phyloP scores from a whole-genome alignment of 2,329 filamentous ascomycete genomes.

The Colletotrichum falcatum region DNA sequence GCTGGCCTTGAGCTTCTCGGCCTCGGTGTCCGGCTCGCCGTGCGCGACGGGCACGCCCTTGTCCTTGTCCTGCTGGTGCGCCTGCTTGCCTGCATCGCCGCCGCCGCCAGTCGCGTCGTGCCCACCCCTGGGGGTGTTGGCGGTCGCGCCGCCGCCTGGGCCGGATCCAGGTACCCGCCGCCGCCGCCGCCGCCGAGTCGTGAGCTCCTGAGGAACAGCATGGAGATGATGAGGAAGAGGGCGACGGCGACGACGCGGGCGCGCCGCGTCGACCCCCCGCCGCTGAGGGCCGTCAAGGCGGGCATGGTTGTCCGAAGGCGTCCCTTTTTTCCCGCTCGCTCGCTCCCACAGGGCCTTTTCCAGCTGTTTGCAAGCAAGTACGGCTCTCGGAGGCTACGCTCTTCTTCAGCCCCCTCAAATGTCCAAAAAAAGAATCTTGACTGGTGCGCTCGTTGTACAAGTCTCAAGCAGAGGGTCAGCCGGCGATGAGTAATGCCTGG shows the following conservation, averaged over 20 bases:
- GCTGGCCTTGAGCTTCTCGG: conserved; percentile 28
- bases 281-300: conserved; percentile 26
- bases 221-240: conserved; percentile 19
- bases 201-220: conserved; percentile 26
- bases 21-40: conserved; percentile 26
- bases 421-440: neutral
- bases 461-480: neutral
- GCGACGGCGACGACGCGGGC: conserved; percentile 25
- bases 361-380: neutral
- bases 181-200: neutral
- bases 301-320: conserved; percentile 21
- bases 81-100: neutral
- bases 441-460: neutral
- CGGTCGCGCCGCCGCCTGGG: neutral
- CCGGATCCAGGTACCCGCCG: conserved; percentile 7
- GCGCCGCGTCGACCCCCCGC: conserved; percentile 20
- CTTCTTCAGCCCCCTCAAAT: neutral
- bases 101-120: neutral
- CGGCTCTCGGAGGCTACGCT: neutral
- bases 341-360: neutral
- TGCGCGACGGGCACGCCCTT: conserved; percentile 5
- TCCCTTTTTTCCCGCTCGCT: neutral
- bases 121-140: neutral
- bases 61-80: conserved; percentile 19
- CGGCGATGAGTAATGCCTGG: neutral